These are phyloP conservation scores for Lactuca sativa DNA, from an alignment of 129 eudicot species.

Conservation along the genomic window DNA sequence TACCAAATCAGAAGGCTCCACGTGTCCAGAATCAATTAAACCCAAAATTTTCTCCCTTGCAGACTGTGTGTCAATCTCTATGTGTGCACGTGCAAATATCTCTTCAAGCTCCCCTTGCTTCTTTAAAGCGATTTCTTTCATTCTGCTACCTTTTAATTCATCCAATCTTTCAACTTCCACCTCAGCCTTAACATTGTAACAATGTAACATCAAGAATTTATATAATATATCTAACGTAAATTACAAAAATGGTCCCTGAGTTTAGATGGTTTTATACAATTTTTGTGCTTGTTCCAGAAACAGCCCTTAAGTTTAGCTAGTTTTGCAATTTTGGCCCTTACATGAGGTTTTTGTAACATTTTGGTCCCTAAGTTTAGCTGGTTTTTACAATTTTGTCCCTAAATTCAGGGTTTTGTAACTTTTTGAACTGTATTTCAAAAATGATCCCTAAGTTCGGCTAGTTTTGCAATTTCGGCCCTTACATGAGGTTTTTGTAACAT, in stretches of 20 bases:
- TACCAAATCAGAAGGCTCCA: slow-evolving; percentile 87
- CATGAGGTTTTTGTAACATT: too few relatives aligned
- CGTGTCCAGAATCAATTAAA: slow-evolving; percentile 76
- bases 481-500: too few relatives aligned
- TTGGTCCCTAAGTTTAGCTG: too few relatives aligned
- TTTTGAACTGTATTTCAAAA: too few relatives aligned
- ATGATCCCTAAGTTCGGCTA: too few relatives aligned
- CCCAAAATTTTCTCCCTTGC: slow-evolving; percentile 74
- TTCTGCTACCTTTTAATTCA: slow-evolving; percentile 83
- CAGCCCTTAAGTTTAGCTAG: too few relatives aligned
- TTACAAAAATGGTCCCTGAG: background rate
- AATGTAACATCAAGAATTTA: background rate
- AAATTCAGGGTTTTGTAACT: too few relatives aligned
- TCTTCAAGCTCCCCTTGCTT: slow-evolving; percentile 90
- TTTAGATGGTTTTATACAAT: background rate
- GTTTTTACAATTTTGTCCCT: too few relatives aligned
- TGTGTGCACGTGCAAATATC: slow-evolving; percentile 75
- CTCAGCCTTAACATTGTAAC: slow-evolving; percentile 57
- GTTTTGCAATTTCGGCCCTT: too few relatives aligned
- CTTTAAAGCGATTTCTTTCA: slow-evolving; percentile 96
- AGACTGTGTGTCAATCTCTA: slow-evolving; percentile 76
- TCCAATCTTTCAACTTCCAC: slow-evolving; percentile 93
- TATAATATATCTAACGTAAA: background rate
- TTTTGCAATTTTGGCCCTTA: too few relatives aligned
- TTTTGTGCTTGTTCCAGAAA: too few relatives aligned